Base-by-base conservation (phyloP, 352 stramenopile species). In the Saprolegnia diclina region DNA sequence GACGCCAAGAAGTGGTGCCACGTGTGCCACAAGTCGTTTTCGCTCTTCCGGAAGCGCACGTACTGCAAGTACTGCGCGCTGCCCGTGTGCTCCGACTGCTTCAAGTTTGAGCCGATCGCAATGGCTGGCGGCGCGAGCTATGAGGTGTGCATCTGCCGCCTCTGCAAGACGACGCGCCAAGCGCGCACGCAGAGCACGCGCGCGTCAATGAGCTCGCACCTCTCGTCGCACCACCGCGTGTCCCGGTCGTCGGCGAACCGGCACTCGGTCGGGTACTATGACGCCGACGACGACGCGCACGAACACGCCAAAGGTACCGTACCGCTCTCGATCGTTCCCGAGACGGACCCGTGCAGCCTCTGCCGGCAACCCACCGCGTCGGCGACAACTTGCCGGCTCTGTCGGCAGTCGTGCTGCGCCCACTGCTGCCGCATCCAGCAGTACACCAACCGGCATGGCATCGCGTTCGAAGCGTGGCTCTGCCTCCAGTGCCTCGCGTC, bases 11-110 rank as follows among this genome's bases (percentile, higher is more conserved):
- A 38, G 42, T 68, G 45, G 63, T 69, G 63, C 42, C 63, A 55
- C 16, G 29, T 29, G 3, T 69, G 63, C 21, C 46, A 61, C 53
- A 59, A 69, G 21, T 45, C 45, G n/a, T 69, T 69, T 45, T 63
- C 63, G 40, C 63, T 59, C 19, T 62, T 69, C 46, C 63, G 63
- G 7, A 54, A 37, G 22, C 38, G 42, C 21, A 69, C 46, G 21
- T 38, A 37, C 14, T 69, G 63, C 53, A 40, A 45, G 5, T 24
- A n/a, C 21, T 69, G 63, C 42, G 38, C 44, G 1, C 35, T 46
- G 16, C 54, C 42, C 16, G 53, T 69, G 46, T 69, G 63, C 53
- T n/a, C 16, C 22, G 46, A 69, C 42, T 69, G 63, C 21, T 14
- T 63, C n/a, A 29, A 24, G 7, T 24, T 19, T 37, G 42, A 69